These are phyloP conservation scores for Cucurbita maxima DNA, from an alignment of 306 rosid genomes.

Conservation along the genomic window DNA sequence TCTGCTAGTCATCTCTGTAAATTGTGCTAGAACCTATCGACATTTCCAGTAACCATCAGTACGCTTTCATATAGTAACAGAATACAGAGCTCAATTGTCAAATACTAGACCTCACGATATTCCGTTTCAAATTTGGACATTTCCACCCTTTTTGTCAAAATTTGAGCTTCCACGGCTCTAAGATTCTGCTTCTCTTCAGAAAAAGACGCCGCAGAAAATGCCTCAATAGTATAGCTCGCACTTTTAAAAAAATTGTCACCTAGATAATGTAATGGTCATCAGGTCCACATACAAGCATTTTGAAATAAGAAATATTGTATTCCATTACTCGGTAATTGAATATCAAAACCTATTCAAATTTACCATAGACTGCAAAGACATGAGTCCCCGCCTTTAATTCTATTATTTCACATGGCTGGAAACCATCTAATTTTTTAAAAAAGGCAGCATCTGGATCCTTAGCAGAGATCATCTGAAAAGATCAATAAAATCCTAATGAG, in stretches of 20 bases:
- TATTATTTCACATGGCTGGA: slow-evolving; percentile 84
- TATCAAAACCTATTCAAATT: slow-evolving; percentile 5
- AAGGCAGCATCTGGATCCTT: slow-evolving; percentile 95
- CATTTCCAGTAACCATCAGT: slow-evolving; percentile 4
- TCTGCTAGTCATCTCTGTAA: slow-evolving; percentile 85
- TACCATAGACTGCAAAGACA: slow-evolving; percentile 88
- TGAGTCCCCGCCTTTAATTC: slow-evolving; percentile 94
- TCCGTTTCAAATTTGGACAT: slow-evolving; percentile 89
- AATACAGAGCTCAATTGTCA: slow-evolving; percentile 4
- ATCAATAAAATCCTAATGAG: slow-evolving; percentile 14
- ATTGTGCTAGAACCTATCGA: slow-evolving; percentile 78
- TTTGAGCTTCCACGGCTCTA: slow-evolving; percentile 60
- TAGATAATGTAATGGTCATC: slow-evolving; percentile 19
- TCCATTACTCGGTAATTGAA: not conserved
- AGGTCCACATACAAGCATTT: not conserved
- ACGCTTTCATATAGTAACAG: not conserved
- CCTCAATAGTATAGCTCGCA: slow-evolving; percentile 86
- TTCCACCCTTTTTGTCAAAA: slow-evolving; percentile 80
- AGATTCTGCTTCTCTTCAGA: slow-evolving; percentile 61
- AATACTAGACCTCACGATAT: slow-evolving; percentile 67
- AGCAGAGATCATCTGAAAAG: slow-evolving; percentile 57
- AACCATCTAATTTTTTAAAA: slow-evolving; percentile 82
- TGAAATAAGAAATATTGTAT: slow-evolving; percentile 12
- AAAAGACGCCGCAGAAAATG: slow-evolving; percentile 61
- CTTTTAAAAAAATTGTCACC: slow-evolving; percentile 98